phyloP scores from a whole-genome alignment of 192 early-diverging fungal species.

The Entomortierella chlamydospora region DNA sequence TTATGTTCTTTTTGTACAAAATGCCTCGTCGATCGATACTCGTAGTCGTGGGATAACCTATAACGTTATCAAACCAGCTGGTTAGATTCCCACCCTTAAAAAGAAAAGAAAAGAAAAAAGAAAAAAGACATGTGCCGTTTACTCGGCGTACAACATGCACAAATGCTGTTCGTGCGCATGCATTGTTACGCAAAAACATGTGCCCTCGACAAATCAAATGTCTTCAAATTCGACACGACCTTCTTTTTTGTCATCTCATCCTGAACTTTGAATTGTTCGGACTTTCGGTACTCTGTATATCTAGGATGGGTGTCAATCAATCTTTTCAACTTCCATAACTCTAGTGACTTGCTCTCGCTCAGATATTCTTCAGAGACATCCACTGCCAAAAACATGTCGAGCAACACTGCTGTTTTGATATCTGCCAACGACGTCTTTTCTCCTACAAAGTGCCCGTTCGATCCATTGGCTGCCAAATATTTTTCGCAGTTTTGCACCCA shows the following conservation, averaged over 20 bases:
- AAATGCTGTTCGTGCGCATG: not conserved
- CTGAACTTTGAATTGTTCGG: constrained; percentile 16
- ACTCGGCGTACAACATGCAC: not conserved
- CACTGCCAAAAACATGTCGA: constrained; percentile 25
- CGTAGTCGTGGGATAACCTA: too few species aligned
- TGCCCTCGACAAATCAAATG: constrained; percentile 18
- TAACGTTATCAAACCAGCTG: too few species aligned
- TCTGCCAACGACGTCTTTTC: constrained; percentile 56
- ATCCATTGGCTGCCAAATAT: constrained; percentile 23
- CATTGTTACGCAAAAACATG: constrained; percentile 20
- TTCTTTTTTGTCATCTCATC: constrained; percentile 17
- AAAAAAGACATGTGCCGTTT: too few species aligned
- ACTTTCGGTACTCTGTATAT: constrained; percentile 12
- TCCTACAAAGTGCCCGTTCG: constrained; percentile 58
- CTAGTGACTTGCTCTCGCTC: constrained; percentile 3
- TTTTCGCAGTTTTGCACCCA: constrained; percentile 52
- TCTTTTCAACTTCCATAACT: constrained; percentile 29
- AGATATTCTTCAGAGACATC: not conserved
- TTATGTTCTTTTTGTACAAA: too few species aligned
- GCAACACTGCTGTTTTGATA: constrained; percentile 34
- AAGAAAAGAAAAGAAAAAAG: too few species aligned
- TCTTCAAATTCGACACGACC: constrained; percentile 14
- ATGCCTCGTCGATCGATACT: too few species aligned
- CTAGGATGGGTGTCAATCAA: constrained; percentile 10
- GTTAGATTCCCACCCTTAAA: too few species aligned